Percentiles rank a stretch among this genome's conserved stretches.
Evolutionary conservation across 2,329 filamentous ascomycete genomes (phyloP).

Genomic region (Cercospora zeina): DNA sequence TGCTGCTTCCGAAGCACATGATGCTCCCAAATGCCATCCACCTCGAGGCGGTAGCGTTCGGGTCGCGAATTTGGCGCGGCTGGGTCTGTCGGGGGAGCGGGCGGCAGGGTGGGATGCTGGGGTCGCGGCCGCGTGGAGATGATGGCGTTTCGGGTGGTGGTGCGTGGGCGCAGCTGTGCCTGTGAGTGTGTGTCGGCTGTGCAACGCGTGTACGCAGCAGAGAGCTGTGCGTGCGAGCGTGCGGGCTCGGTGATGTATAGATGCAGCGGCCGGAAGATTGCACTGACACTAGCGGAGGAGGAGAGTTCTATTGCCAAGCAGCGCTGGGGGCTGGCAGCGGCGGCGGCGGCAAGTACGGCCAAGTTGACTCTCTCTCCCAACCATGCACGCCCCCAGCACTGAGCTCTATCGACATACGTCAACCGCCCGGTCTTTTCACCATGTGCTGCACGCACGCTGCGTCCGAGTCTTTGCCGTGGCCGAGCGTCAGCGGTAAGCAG

Average conservation of each 20-base stretch:
- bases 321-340: conserved; percentile 1
- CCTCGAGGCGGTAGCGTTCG: neutral
- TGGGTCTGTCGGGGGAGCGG: conserved; percentile 10
- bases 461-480: conserved; percentile 2
- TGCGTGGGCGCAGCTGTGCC: conserved; percentile 7
- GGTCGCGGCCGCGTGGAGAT: neutral
- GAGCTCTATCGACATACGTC: neutral
- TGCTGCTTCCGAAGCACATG: conserved; percentile 54
- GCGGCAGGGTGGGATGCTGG: conserved; percentile 5
- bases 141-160: conserved; percentile 10
- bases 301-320: conserved; percentile 1
- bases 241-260: neutral
- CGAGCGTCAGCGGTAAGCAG: neutral
- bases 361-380: neutral
- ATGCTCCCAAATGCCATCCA: conserved; percentile 38
- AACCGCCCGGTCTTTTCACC: conserved; percentile 1
- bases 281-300: conserved; percentile 3
- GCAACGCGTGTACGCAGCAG: conserved; percentile 16
- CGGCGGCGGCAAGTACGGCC: neutral
- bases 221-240: conserved; percentile 5
- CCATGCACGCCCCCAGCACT: neutral
- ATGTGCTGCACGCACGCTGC: neutral
- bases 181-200: conserved; percentile 4
- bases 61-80: neutral
- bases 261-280: conserved; percentile 9